A percentile compares a stretch with the other conserved stretches of the same genome.
Evolutionary conservation across 2,329 filamentous ascomycete species (phyloP).

Genomic region (Cytospora piceicola): DNA sequence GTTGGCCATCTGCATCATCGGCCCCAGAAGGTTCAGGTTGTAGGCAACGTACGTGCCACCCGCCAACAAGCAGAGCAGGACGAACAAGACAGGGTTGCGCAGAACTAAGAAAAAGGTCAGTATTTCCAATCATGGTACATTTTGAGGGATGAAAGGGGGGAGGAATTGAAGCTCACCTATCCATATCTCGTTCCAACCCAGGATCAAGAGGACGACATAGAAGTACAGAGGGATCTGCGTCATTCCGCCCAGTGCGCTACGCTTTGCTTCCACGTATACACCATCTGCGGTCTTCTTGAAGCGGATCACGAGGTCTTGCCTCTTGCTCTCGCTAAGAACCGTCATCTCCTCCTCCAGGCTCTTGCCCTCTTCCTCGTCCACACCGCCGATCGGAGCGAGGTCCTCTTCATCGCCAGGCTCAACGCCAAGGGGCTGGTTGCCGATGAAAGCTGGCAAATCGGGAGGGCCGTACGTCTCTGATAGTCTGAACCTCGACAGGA

Average conservation of each 20-base stretch:
- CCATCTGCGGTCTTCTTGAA: slow-evolving; percentile 99
- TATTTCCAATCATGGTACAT: neutral
- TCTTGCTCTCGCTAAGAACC: slow-evolving; percentile 85
- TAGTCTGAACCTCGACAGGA: slow-evolving; percentile 83
- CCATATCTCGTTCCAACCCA: slow-evolving; percentile 99
- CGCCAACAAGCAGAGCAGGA: slow-evolving; percentile 78
- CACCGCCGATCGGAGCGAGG: slow-evolving; percentile 82
- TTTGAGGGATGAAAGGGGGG: neutral
- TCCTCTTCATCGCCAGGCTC: slow-evolving; percentile 90
- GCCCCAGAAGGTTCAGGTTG: slow-evolving; percentile 91
- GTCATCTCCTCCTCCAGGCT: slow-evolving; percentile 96
- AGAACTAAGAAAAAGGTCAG: slow-evolving; percentile 63
- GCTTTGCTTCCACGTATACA: slow-evolving; percentile 97
- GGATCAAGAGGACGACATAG: slow-evolving; percentile 82
- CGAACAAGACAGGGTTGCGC: slow-evolving; percentile 89
- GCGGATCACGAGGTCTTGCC: slow-evolving; percentile 86
- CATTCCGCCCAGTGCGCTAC: slow-evolving; percentile 92
- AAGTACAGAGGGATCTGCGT: slow-evolving; percentile 95
- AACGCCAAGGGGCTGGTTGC: slow-evolving; percentile 72
- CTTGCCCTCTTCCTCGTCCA: slow-evolving; percentile 94
- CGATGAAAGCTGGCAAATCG: slow-evolving; percentile 83
- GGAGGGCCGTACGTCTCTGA: slow-evolving; percentile 75
- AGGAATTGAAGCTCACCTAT: slow-evolving; percentile 67
- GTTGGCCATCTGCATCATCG: slow-evolving; percentile 93
- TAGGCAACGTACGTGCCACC: slow-evolving; percentile 87